Base-by-base conservation (phyloP, 306 rosid species). In the Delonix regia region DNA sequence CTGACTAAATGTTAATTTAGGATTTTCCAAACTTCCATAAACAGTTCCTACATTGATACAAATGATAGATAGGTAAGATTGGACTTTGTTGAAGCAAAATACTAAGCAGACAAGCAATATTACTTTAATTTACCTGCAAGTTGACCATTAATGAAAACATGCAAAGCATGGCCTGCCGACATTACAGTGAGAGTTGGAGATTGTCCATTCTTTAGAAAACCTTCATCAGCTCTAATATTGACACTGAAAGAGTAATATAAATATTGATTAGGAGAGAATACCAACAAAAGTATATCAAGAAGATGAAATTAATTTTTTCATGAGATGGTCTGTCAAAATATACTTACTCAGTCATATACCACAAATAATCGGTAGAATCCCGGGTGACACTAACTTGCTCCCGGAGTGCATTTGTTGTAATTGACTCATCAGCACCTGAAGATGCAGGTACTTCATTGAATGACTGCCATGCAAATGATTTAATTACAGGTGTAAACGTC, bases 321-420 rank as follows among this genome's bases (percentile, higher is more conserved):
- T 11, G 33, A 7, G 79, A 71, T 57, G 70, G 64, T 42, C 22
- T 51, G 69, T 78, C 74, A 70, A 65, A 67, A 71, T 80, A 72
- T 71, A 34, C 84, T 83, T 87, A 92, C 98, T 90, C 93, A 73
- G 98, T 90, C 79, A 88, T 80, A 75, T 94, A 94, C 98, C 98
- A 94, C 64, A 94, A 69, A 75, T 94, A 94, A 74, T 94, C 98
- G 16, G 89, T 76, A 19, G 86, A 67, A 84, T 92, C 98, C 30
- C 86, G 65, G 19, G 98, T 92, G 75, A 89, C 55, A 7, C 78
- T 85, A 82, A 94, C 66, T 83, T 94, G 97, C 81, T 94, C 98
- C 81, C 87, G 83, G 73, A 94, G 97, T 49, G 88, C 89, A 79
- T n/a, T 0, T 18, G 79, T 80, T 30, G 87, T 84, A 66, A 87